Base-by-base conservation (phyloP, 352 stramenopile genomes). In the Phytopythium cucurbitacearum region DNA sequence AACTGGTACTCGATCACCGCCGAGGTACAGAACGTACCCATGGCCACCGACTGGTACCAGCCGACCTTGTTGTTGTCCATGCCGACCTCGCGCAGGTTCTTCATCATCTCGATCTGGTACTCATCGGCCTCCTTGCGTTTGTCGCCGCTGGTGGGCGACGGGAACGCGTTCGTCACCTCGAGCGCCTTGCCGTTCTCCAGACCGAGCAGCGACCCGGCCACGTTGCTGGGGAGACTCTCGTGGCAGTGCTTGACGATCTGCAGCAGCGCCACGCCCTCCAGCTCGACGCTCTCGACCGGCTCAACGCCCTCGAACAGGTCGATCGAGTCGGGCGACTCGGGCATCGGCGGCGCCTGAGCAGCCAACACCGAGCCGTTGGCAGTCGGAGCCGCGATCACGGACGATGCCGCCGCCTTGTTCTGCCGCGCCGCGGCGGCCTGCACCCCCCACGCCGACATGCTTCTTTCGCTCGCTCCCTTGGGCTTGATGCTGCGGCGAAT, bases 91-190 rank as follows among this genome's bases (percentile, higher is more conserved):
- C 94, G 85, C 44, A 99, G 71, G 84, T 98, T 98, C 76, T 98
- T 98, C 95, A 99, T 98, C 97, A 99, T 99, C 76, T 99, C 94
- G 21, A 98, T 83, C 74, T 99, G 94, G 66, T 98, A 99, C 67
- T 98, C 95, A 60, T 98, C 85, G 40, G 80, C 72, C 32, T 90
- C 80, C 38, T 85, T 75, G 61, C 89, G 90, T 48, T 87, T 85
- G 70, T 87, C 81, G 64, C 56, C 76, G 59, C 60, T 88, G 53
- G 76, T 56, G 5, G 95, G 95, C 65, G 97, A 98, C 37, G 96
- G 95, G 76, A 99, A 99, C 61, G 89, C 91, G 78, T 98, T 97
- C 47, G 97, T 99, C 35, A 99, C 92, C 72, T 99, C 94, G 34
- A 99, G 79, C 47, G 87, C 82, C 48, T 83, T 68, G 44, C 95